Evolutionary conservation across 768 basidiomycete species (phyloP).

Genomic region (Leccinum aurantiacum): DNA sequence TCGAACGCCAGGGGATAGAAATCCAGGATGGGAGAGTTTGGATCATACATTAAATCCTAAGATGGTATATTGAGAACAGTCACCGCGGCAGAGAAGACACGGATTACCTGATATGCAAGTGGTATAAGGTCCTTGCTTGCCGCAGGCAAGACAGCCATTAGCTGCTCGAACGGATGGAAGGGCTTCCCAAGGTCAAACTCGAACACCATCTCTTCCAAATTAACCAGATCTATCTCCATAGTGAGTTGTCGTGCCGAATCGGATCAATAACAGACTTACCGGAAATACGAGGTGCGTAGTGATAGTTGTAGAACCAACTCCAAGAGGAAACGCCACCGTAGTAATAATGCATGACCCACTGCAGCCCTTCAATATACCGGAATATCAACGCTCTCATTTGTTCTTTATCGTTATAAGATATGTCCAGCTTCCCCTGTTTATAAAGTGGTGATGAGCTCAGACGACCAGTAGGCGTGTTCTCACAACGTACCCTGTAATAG

Average conservation of each 20-base stretch:
- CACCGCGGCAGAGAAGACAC: neutral
- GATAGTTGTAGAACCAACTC: conserved; percentile 99
- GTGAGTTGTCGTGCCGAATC: neutral
- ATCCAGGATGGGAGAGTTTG: conserved; percentile 84
- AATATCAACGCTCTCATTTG: conserved; percentile 70
- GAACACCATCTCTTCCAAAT: conserved; percentile 79
- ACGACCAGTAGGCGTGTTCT: neutral
- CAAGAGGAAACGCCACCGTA: conserved; percentile 96
- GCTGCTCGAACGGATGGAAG: conserved; percentile 90
- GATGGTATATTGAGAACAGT: neutral
- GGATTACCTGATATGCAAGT: conserved; percentile 70
- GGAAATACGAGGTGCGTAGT: conserved; percentile 95
- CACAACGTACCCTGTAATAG: conserved; percentile 85
- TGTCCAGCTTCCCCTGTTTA: conserved; percentile 78
- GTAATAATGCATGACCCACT: conserved; percentile 99
- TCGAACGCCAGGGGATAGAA: conserved; percentile 95
- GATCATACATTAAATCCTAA: conserved; percentile 87
- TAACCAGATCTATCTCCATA: conserved; percentile 48
- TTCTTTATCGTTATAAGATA: conserved; percentile 69
- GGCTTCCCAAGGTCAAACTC: conserved; percentile 84
- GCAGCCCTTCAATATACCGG: conserved; percentile 89
- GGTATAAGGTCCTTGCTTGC: conserved; percentile 92
- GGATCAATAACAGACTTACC: conserved; percentile 47
- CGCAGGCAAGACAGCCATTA: conserved; percentile 95
- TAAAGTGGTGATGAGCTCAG: conserved; percentile 14